Base-by-base conservation (phyloP, 129 eudicot genomes). In the Pseudognaphalium luteoalbum region DNA sequence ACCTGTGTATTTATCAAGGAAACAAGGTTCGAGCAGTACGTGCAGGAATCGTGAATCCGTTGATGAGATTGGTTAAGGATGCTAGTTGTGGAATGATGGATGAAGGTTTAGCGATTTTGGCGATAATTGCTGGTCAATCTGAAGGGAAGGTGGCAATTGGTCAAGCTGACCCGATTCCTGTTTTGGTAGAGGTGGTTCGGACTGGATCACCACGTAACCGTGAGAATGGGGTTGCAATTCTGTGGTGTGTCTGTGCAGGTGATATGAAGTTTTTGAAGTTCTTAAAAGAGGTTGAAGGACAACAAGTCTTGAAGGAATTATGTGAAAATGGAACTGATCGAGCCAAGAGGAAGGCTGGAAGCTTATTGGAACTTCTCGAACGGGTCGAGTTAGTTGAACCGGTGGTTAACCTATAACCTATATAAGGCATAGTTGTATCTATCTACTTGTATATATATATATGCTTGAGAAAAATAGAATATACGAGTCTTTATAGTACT, bases 51-150 rank as follows among this genome's bases (percentile, higher is more conserved):
- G 69, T 64, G 22, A 16, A n/a, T 16, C 69, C 69, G 2, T 64
- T 64, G 2, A 64, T 64, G 69, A 64, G 39, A 29, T 64, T 64
- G 69, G 69, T 64, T 32, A 64, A 64, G 69, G 69, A 64, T 64
- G 69, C 44, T 64, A 32, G 44, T 64, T 7, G 69, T 32, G 69
- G 44, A 64, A 64, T 64, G 69, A 32, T 64, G 69, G 69, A 64
- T 17, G 69, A 64, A 16, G 19, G 39, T 14, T 32, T 64, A 32
- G 42, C 69, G 1, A 32, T 64, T 15, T 64, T 64, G 69, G 42
- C 69, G 7, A 30, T 64, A 30, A 64, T 64, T 15, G 69, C 20
- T 15, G 44, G 69, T 16, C 69, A 64, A 10, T 3, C 0, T 64
- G 69, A 64, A 64, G 69, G 69, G 69, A 64, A 64, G 39, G 44